Evolutionary conservation across 306 rosid species (phyloP).

Genomic region (Carpinus fangiana): DNA sequence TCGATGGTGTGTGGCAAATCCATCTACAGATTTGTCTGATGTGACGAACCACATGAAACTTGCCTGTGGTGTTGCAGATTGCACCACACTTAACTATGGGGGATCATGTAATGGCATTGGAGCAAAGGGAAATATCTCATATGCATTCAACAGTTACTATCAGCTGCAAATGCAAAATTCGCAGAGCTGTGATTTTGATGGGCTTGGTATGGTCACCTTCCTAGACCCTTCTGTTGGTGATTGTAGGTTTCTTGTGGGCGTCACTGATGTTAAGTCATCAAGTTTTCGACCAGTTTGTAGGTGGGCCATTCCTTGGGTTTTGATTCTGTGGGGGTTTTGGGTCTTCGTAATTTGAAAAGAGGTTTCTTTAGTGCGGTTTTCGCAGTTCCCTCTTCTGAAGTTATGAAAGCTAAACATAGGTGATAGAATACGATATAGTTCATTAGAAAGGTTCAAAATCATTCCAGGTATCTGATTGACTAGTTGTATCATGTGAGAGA

Average conservation of each 20-base stretch:
- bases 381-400: constrained; percentile 48
- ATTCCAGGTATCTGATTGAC: constrained; percentile 33
- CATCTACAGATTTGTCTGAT: constrained; percentile 49
- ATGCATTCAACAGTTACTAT: constrained; percentile 94
- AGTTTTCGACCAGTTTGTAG: constrained; percentile 32
- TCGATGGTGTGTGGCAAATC: constrained; percentile 93
- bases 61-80: constrained; percentile 87
- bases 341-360: constrained; percentile 34
- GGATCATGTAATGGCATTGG: constrained; percentile 93
- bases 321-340: constrained; percentile 42
- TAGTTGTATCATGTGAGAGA: constrained; percentile 37
- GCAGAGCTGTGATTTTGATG: constrained; percentile 80
- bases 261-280: constrained; percentile 57
- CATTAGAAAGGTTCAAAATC: constrained; percentile 37
- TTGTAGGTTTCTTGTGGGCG: constrained; percentile 84
- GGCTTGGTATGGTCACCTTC: constrained; percentile 83
- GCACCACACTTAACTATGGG: constrained; percentile 87
- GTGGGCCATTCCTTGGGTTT: constrained; percentile 38
- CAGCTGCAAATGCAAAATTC: constrained; percentile 83
- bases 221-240: constrained; percentile 82
- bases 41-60: constrained; percentile 71
- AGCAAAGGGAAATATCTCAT: constrained; percentile 80
- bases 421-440: constrained; percentile 27
- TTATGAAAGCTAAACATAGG: constrained; percentile 34
- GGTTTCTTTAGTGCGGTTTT: constrained; percentile 57